A percentile compares a stretch with the other conserved stretches of the same genome.
These are phyloP conservation scores for Rhodomyrtus tomentosa DNA, from an alignment of 345 rosid species.

Conservation along the genomic window DNA sequence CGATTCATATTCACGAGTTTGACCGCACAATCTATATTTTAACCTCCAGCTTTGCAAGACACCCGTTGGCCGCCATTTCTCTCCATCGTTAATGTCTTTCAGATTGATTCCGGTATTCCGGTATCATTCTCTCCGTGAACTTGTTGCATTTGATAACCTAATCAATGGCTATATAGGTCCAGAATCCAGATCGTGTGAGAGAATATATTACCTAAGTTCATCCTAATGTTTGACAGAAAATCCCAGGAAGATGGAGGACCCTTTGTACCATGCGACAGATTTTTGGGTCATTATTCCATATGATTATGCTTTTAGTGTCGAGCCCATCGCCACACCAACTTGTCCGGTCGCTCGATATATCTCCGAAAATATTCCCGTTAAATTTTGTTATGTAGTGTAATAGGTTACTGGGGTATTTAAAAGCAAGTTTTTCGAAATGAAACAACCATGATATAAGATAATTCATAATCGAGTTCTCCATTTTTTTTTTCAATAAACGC, in stretches of 20 bases:
- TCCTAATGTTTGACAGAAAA: neutral
- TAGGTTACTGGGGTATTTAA: fast-evolving
- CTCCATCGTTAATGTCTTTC: neutral
- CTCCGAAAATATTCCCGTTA: neutral
- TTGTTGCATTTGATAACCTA: neutral
- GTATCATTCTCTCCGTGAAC: neutral
- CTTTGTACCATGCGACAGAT: neutral
- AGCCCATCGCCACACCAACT: neutral
- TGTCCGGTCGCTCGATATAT: neutral
- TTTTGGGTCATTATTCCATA: neutral
- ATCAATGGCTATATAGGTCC: neutral
- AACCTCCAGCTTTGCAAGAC: neutral
- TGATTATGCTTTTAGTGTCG: neutral
- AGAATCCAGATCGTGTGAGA: neutral
- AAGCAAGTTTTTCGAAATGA: neutral
- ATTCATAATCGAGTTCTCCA: neutral
- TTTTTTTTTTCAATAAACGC: neutral
- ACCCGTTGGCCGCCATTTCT: neutral
- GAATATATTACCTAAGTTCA: neutral
- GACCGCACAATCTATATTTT: neutral
- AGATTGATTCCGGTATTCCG: neutral
- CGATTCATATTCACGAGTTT: neutral
- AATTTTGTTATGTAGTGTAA: neutral
- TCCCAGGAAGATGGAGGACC: neutral
- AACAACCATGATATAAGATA: neutral